Evolutionary conservation across 306 rosid species (phyloP), one percentile per base, ranked within the genome.

Genomic region (Heteromeles arbutifolia): DNA sequence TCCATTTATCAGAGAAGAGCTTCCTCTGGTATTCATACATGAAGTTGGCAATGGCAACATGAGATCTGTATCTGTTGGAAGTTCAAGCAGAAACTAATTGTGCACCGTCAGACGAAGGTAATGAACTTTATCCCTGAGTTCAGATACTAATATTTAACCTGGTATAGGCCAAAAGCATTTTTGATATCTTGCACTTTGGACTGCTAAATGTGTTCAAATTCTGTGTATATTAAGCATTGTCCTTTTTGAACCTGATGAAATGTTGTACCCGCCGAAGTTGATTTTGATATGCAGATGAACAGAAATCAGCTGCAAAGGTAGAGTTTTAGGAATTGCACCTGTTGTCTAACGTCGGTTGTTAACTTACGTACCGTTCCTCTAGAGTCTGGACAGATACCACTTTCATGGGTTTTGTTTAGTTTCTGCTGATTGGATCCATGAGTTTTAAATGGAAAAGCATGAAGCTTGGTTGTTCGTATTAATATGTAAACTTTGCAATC

Each of bases 11-110:
- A 92, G 98, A 77, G 96, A 84, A 75, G 88, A 83, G 80, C 86
- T 77, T 67, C 96, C 96, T 73, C 89, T 73, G 75, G 67, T 95
- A 70, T 90, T 90, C 85, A 71, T 92, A 65, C 91, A 90, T 71
- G 82, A 77, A 31, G 34, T 84, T 69, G 86, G 82, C 61, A 32
- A 71, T 73, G 67, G 76, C 78, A 65, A 65, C 58, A 11, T 54
- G 9, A 74, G 65, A 83, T 78, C 93, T 61, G 50, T 21, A 69
- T 80, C 89, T 74, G 77, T 84, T 52, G 90, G 83, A 80, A 84
- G 87, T 84, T 86, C 81, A 11, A 48, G 83, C 73, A 53, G 77
- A 50, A 82, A 81, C 25, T 91, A 54, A 76, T 68, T 48, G 22
- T 65, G 31, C 74, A 26, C 66, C 26, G 41, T 72, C 37, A 73